Evolutionary conservation across 768 basidiomycete species (phyloP).

Genomic region (Tubosaeta sp.): DNA sequence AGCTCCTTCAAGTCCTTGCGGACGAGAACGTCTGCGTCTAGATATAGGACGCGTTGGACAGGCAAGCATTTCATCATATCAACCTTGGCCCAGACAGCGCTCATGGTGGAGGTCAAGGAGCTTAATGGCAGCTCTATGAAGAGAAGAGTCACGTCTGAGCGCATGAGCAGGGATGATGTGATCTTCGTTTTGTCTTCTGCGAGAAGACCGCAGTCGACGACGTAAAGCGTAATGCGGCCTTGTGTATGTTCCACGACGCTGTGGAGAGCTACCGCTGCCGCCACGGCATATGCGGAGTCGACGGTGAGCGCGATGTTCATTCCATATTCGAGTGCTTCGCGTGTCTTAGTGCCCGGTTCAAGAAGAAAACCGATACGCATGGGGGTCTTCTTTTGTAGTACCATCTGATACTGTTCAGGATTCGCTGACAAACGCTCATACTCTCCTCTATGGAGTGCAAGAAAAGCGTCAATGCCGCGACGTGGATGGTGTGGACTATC

Average conservation of each 20-base stretch:
- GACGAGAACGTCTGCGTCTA: slow-evolving; percentile 51
- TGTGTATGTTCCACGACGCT: slow-evolving; percentile 35
- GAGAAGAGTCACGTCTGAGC: slow-evolving; percentile 35
- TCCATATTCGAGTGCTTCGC: slow-evolving; percentile 38
- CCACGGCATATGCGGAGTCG: slow-evolving; percentile 43
- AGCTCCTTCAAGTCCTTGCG: slow-evolving; percentile 36
- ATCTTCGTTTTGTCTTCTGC: slow-evolving; percentile 34
- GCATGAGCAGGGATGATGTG: slow-evolving; percentile 23
- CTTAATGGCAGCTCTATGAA: slow-evolving; percentile 38
- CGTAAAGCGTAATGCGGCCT: slow-evolving; percentile 44
- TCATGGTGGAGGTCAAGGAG: slow-evolving; percentile 26
- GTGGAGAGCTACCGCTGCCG: slow-evolving; percentile 45
- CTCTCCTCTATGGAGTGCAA: slow-evolving; percentile 46
- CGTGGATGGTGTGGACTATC: slow-evolving; percentile 52
- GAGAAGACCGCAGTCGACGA: slow-evolving; percentile 45
- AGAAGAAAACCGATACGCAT: slow-evolving; percentile 51
- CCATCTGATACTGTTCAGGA: slow-evolving; percentile 44
- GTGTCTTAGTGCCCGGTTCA: slow-evolving; percentile 1
- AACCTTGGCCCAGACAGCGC: slow-evolving; percentile 47
- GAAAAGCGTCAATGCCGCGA: slow-evolving; percentile 53
- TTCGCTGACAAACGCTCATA: slow-evolving; percentile 38
- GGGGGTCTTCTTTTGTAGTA: slow-evolving; percentile 45
- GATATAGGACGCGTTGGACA: slow-evolving; percentile 46
- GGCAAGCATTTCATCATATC: slow-evolving; percentile 45
- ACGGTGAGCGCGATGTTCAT: slow-evolving; percentile 44